These are phyloP conservation scores for Sphagnurus paluster DNA, from an alignment of 1,284 basidiomycete species.

Conservation along the genomic window DNA sequence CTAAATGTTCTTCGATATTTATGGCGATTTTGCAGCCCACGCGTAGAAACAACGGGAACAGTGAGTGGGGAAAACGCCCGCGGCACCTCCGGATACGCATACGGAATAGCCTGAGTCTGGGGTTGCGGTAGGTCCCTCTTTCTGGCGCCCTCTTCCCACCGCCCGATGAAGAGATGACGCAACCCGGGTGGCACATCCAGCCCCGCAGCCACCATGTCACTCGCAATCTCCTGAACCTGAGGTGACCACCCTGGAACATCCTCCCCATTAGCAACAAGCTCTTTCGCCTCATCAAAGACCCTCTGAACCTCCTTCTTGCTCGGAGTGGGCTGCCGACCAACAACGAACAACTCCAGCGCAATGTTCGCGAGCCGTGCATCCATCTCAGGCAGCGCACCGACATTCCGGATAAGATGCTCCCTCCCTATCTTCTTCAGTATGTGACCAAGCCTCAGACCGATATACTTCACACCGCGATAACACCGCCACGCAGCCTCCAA, in stretches of 20 bases:
- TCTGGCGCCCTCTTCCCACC: slow-evolving; percentile 13
- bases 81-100: slow-evolving; percentile 3
- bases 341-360: slow-evolving; percentile 48
- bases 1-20: too few species aligned
- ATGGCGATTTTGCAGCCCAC: too few species aligned
- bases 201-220: slow-evolving; percentile 46
- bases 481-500: neutral
- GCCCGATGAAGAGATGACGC: slow-evolving; percentile 42
- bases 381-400: slow-evolving; percentile 40
- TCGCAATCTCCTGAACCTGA: slow-evolving; percentile 44
- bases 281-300: slow-evolving; percentile 13
- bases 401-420: slow-evolving; percentile 2
- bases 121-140: neutral
- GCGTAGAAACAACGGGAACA: slow-evolving; percentile 13
- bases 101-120: slow-evolving; percentile 4
- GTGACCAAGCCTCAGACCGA: neutral
- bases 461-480: slow-evolving; percentile 2
- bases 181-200: slow-evolving; percentile 48
- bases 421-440: slow-evolving; percentile 9
- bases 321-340: slow-evolving; percentile 21
- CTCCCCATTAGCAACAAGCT: slow-evolving; percentile 5
- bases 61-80: slow-evolving; percentile 10
- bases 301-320: slow-evolving; percentile 12
- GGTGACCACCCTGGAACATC: slow-evolving; percentile 32
- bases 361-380: slow-evolving; percentile 72